Conservation (phyloP, 148 eudicot genomes). For the Vaccinium vitisidaea region DNA sequence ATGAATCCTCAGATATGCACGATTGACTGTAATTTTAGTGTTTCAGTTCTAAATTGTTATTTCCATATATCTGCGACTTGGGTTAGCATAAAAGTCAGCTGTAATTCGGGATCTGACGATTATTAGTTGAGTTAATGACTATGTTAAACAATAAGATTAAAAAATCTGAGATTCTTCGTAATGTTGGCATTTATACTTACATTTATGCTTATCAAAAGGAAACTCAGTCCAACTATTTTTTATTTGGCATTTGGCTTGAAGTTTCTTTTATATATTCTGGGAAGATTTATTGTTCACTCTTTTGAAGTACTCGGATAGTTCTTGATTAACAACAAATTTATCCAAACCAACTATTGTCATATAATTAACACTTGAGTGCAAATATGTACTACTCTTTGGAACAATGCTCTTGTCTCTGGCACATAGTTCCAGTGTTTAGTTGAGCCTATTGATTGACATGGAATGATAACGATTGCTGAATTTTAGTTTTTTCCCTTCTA, state of each 20-base stretch:
- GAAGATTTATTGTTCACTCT: not conserved
- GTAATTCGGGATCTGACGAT: not conserved
- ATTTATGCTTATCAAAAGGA: no score
- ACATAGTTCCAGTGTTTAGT: not conserved
- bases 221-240: not conserved
- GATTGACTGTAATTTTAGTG: not conserved
- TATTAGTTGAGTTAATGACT: not conserved
- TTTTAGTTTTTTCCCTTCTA: not conserved
- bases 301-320: not conserved
- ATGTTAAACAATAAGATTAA: not conserved
- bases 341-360: not conserved
- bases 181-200: not conserved
- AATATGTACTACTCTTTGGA: not conserved
- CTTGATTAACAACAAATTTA: not conserved
- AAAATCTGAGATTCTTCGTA: not conserved
- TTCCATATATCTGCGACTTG: not conserved
- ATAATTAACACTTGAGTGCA: not conserved
- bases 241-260: not conserved
- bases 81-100: not conserved
- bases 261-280: not conserved
- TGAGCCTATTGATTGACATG: not conserved
- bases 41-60: not conserved
- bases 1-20: not conserved
- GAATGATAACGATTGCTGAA: not conserved
- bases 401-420: not conserved